Evolutionary conservation across 179 eudicot species (phyloP).

Genomic region (Amaranthus tricolor): DNA sequence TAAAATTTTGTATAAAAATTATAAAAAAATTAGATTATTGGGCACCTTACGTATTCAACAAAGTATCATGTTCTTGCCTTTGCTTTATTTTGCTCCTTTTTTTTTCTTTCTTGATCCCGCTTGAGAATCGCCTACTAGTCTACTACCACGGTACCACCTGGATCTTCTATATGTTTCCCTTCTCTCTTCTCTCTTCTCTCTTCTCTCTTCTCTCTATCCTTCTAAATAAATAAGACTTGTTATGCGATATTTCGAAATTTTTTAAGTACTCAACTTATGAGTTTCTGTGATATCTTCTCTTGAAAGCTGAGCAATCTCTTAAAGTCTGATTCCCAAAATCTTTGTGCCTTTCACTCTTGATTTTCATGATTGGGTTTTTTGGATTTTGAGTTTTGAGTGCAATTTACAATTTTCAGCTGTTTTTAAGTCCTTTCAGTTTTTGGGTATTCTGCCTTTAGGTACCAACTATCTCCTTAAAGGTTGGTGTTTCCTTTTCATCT

Average conservation of each 20-base stretch:
- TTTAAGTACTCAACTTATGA: conserved; percentile 8
- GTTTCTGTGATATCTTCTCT: conserved; percentile 20
- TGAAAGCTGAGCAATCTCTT: conserved; percentile 16
- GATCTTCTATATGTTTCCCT: not conserved
- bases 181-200: not conserved
- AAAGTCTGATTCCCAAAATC: conserved; percentile 27
- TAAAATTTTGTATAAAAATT: too few relatives aligned
- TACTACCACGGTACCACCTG: conserved; percentile 8
- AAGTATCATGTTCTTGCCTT: conserved; percentile 26
- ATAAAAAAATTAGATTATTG: too few relatives aligned
- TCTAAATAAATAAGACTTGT: conserved; percentile 4
- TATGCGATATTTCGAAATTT: not conserved
- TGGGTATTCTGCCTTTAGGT: not conserved
- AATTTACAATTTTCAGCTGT: conserved; percentile 16
- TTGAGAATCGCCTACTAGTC: conserved; percentile 24
- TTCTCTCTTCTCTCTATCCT: not conserved
- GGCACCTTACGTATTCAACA: too few relatives aligned
- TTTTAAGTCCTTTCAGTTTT: conserved; percentile 2
- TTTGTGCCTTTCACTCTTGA: conserved; percentile 24
- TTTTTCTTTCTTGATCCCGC: conserved; percentile 17
- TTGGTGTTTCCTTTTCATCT: conserved; percentile 3
- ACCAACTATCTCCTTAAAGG: conserved; percentile 3
- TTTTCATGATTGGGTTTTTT: conserved; percentile 23
- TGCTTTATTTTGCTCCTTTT: conserved; percentile 5
- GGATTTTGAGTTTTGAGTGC: conserved; percentile 21